Base-by-base conservation (phyloP, 805 yeast genomes). In the Nakazawaea pomicola region DNA sequence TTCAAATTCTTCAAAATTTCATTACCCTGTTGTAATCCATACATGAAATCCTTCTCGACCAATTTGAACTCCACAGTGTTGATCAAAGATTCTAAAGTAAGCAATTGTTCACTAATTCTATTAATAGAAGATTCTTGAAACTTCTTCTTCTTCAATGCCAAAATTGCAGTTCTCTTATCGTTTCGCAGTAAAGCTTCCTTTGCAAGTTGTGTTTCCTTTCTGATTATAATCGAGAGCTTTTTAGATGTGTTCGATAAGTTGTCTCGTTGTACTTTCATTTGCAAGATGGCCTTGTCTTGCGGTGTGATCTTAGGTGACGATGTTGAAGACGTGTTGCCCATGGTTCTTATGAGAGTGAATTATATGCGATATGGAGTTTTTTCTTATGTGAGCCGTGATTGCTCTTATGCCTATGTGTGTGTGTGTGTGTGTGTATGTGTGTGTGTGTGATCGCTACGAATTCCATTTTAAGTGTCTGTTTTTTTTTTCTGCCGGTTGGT, bases 261-360 rank as follows among this genome's bases (percentile, higher is more conserved):
- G 61, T 93, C 99, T 46, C 96, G 69, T 51, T 95, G 97, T 29
- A 84, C 66, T 57, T 93, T 93, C 50, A 93, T 69, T 55, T 90
- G 93, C 48, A 88, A 70, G 9, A 93, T 75, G 0, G 97, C 96
- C 54, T 70, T 76, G 55, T 93, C 99, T 51, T 89, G 90, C 28
- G 80, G 70, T 6, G 95, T 87, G 15, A 91, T 78, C 54, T 76
- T 80, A 1, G 78, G 75, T 38, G 74, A 70, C n/a, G 54, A 43
- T 16, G 48, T 34, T 14, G 54, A 43, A 17, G 48, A 35, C 14
- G 58, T 44, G 34, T 61, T 61, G 14, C 68, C 68, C 68, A 63
- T 62, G 14, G 16, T 42, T 29, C 16, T 15, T 11, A 7, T 29
- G 11, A n/a, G n/a, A n/a, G n/a, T n/a, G n/a, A n/a, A n/a, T n/a